Evolutionary conservation across 192 early-diverging fungal genomes (phyloP), one percentile per base, ranked within the genome.

Genomic region (Coemansia umbellata): DNA sequence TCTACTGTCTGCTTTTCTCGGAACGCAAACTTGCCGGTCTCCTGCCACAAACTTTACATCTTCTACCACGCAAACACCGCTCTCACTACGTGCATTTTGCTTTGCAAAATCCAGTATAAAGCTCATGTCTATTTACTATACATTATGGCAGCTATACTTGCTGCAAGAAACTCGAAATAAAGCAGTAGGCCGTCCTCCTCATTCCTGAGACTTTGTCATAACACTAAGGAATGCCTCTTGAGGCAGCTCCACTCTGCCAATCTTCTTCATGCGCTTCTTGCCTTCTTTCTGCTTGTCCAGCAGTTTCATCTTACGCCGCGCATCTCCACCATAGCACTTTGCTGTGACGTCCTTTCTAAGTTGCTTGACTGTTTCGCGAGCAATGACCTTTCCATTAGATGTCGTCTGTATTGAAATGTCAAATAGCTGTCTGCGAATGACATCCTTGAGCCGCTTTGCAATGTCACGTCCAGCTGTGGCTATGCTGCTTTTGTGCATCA

Each of bases 221-320:
- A 74, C 53, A 15, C 41, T 77, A 21, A 85, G 81, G 63, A 97
- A 97, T 11, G 92, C 94, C 58, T 92, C 90, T 63, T 95, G 93
- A 13, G 91, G 88, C 53, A 97, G 71, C 67, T 97, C 88, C 18
- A 97, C 91, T 37, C 89, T 91, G 35, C 87, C 87, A 63, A 87
- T 85, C 58, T 81, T 80, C 63, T 91, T 93, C 89, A 95, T 90
- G 37, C 87, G 78, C 80, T 97, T 96, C 80, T 98, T 98, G 48
- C 93, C 94, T 47, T 87, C 93, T 76, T 95, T 95, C 76, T 94
- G 92, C 50, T 88, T 89, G 44, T 94, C 86, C 52, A 98, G 63
- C 37, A 98, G 81, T 75, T 98, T 98, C 95, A 97, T 98, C 72
- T 94, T 95, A 21, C 95, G 83, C 2, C 94, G 91, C 11, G 93